These are phyloP conservation scores for Rubroboletus satanas DNA, from an alignment of 768 basidiomycete genomes.

Conservation along the genomic window DNA sequence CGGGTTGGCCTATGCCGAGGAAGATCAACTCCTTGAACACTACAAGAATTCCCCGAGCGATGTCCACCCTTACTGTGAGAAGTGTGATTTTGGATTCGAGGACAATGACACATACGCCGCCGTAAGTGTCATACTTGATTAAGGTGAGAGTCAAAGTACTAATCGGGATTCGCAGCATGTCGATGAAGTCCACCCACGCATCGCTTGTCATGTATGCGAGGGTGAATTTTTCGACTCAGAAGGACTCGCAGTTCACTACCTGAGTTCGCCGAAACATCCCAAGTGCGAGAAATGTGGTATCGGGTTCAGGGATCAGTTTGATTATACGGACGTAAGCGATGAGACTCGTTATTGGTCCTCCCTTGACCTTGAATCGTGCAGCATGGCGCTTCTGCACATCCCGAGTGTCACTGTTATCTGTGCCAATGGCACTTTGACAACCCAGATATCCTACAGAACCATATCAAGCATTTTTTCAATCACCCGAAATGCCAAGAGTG, in stretches of 20 bases:
- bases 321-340: conserved; percentile 27
- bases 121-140: conserved; percentile 21
- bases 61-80: conserved; percentile 36
- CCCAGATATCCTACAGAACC: conserved; percentile 34
- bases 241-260: conserved; percentile 26
- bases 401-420: conserved; percentile 31
- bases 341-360: neutral
- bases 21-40: conserved; percentile 38
- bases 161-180: conserved; percentile 34
- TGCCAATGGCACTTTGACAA: conserved; percentile 42
- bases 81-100: conserved; percentile 35
- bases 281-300: conserved; percentile 25
- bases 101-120: conserved; percentile 25
- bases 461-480: conserved; percentile 38
- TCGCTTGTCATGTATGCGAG: conserved; percentile 32
- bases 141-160: neutral
- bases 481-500: conserved; percentile 48
- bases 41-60: conserved; percentile 35
- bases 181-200: conserved; percentile 34
- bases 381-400: conserved; percentile 32
- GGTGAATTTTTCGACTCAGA: conserved; percentile 20
- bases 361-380: conserved; percentile 15
- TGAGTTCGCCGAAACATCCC: conserved; percentile 26
- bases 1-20: conserved; percentile 23
- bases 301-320: conserved; percentile 26